phyloP scores from a whole-genome alignment of 2,329 filamentous ascomycete species.

The Aureobasidium sp. region DNA sequence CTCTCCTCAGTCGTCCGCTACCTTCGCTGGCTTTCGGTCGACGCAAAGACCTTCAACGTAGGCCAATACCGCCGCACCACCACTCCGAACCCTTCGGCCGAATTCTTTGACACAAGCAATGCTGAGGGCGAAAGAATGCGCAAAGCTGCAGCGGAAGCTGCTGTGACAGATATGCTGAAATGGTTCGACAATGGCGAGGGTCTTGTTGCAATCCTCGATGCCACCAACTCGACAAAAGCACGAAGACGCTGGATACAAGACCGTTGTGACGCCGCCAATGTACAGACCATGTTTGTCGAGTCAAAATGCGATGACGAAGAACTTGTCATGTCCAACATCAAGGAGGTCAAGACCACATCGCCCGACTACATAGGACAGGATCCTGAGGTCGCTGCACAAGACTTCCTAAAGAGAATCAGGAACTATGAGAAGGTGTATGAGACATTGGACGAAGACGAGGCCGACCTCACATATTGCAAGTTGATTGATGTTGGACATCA shows the following conservation, averaged over 20 bases:
- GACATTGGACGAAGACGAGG: conserved; percentile 84
- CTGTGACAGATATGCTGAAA: conserved; percentile 84
- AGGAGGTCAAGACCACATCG: conserved; percentile 93
- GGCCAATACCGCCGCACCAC: conserved; percentile 87
- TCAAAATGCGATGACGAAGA: conserved; percentile 95
- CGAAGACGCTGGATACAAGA: conserved; percentile 88
- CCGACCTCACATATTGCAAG: conserved; percentile 87
- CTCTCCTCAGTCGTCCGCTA: conserved; percentile 51
- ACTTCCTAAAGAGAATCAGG: conserved; percentile 88
- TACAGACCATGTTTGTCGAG: conserved; percentile 93
- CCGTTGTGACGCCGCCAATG: conserved; percentile 62
- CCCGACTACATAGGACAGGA: conserved; percentile 94
- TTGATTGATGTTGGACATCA: conserved; percentile 93
- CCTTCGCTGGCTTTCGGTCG: conserved; percentile 91
- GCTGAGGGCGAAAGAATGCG: conserved; percentile 83
- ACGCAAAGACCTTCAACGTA: conserved; percentile 93
- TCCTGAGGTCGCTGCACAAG: conserved; percentile 79
- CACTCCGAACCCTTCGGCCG: conserved; percentile 82
- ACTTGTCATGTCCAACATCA: conserved; percentile 95
- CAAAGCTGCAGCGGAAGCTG: conserved; percentile 81
- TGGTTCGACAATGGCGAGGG: conserved; percentile 78
- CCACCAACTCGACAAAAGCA: conserved; percentile 89
- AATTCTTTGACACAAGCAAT: conserved; percentile 92
- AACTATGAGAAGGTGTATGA: conserved; percentile 98
- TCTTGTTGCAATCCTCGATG: conserved; percentile 87